Base-by-base conservation (phyloP, 2,329 filamentous ascomycete genomes). In the Huntiella bhutanensis region DNA sequence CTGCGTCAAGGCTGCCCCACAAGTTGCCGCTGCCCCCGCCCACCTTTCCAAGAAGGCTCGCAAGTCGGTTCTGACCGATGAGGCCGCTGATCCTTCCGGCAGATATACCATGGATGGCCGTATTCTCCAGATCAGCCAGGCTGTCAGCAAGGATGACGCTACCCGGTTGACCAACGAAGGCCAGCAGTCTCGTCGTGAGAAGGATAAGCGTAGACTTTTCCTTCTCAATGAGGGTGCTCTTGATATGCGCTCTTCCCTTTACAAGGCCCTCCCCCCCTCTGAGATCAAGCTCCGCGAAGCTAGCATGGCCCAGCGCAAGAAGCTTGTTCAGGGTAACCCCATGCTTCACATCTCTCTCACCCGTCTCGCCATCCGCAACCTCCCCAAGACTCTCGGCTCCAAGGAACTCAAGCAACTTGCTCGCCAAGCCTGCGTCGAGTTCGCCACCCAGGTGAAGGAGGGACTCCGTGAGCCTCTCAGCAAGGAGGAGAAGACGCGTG, bases 351-450 rank as follows among this genome's bases (percentile, higher is more conserved):
- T 98, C 45, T 91, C 82, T 60, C 68, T 98, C 44, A 94, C 86
- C 5, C 82, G 91, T 55, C 74, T 98, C 32, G 88, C 88, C 1
- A 67, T 98, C 47, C 83, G 91, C 54, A 98, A 98, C 58, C 71
- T 98, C 4, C 91, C 91, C 2, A 77, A 82, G 52, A 77, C 80
- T 57, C 69, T 95, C 52, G 79, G 73, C 17, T 82, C 83, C 17
- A 96, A 93, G 61, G 82, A 84, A 46, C 70, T 98, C 43, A 98
- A 98, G 60, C 80, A 83, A 37, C 72, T 98, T 40, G 91, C 91
- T 8, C 77, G 91, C 53, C 75, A 91, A 60, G 91, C 84, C n/a
- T 75, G 95, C 10, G 91, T 96, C 42, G 87, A 85, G 1, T 98
- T 98, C 56, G 87, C 91, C 36, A 81, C 71, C 51, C 91, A 98